Evolutionary conservation across 1,139 yeast species (phyloP).

Genomic region (Hyphopichia fennica): DNA sequence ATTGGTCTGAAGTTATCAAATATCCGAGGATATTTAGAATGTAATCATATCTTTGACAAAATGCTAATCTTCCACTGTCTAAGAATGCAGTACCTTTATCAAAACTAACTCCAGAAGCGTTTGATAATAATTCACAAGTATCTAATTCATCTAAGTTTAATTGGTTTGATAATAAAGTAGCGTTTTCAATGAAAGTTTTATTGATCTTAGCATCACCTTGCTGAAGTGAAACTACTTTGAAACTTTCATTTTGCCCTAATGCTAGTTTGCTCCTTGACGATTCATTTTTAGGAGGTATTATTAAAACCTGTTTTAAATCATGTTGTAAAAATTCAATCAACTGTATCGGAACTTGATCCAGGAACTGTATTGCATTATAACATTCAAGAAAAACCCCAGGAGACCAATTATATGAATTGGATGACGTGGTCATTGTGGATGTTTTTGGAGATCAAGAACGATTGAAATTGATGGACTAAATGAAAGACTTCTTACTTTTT

Average conservation of each 20-base stretch:
- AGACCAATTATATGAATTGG: conserved; percentile 29
- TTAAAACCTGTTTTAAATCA: conserved; percentile 52
- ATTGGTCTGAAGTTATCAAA: conserved; percentile 37
- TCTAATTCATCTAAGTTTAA: conserved; percentile 37
- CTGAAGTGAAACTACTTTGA: conserved; percentile 50
- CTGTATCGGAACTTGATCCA: conserved; percentile 25
- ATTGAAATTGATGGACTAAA: background rate
- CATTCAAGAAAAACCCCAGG: conserved; percentile 33
- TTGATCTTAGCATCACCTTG: conserved; percentile 68
- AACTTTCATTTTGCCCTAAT: conserved; percentile 19
- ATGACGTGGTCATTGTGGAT: background rate
- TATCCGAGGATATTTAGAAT: conserved; percentile 70
- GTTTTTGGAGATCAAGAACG: background rate
- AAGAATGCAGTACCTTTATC: conserved; percentile 54
- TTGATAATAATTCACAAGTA: conserved; percentile 37
- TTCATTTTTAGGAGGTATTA: conserved; percentile 54
- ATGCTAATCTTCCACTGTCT: conserved; percentile 73
- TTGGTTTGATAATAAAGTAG: conserved; percentile 56
- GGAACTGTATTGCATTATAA: conserved; percentile 34
- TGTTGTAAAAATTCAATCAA: conserved; percentile 27
- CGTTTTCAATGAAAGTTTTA: conserved; percentile 50
- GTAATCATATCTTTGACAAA: conserved; percentile 66
- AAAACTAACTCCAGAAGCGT: conserved; percentile 41
- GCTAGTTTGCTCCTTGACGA: conserved; percentile 50
- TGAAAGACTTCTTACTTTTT: background rate